These are phyloP conservation scores for Delonix regia DNA, from an alignment of 306 rosid species.

Conservation along the genomic window DNA sequence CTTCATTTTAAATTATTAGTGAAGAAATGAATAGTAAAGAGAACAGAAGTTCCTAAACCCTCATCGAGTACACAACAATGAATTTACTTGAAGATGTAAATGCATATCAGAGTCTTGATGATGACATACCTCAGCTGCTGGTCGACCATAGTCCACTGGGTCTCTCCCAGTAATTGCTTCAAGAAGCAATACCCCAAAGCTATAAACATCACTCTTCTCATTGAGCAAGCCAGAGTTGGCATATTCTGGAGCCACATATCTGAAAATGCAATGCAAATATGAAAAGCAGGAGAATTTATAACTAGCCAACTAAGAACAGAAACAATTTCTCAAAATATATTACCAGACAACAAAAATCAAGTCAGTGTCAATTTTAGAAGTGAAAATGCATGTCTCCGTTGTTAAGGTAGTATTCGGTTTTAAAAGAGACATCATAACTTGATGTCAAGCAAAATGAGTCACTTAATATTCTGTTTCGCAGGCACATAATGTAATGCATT, in stretches of 20 bases:
- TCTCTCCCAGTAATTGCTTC: conserved; percentile 89
- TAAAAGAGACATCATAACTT: not conserved
- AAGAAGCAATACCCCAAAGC: conserved; percentile 74
- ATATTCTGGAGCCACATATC: conserved; percentile 93
- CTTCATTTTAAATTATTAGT: not conserved
- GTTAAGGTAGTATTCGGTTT: not conserved
- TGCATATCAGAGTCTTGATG: not conserved
- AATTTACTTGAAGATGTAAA: not conserved
- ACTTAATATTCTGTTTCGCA: too few relatives aligned
- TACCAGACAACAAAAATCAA: not conserved
- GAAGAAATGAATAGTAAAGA: not conserved
- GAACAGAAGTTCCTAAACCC: not conserved
- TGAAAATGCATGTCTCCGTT: not conserved
- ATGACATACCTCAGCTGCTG: conserved; percentile 65
- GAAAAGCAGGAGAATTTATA: not conserved
- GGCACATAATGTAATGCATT: too few relatives aligned
- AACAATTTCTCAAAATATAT: conserved; percentile 1
- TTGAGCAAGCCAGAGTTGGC: conserved; percentile 88
- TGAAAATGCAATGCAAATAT: conserved; percentile 36
- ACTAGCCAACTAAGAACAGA: conserved; percentile 3
- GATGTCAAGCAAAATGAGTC: not conserved
- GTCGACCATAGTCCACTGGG: conserved; percentile 77
- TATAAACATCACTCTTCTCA: conserved; percentile 84
- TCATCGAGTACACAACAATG: not conserved
- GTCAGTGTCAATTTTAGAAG: not conserved